A percentile compares a stretch with the other conserved stretches of the same genome.
Evolutionary conservation across 2,329 filamentous ascomycete species (phyloP).

Genomic region (Fusarium sp.): DNA sequence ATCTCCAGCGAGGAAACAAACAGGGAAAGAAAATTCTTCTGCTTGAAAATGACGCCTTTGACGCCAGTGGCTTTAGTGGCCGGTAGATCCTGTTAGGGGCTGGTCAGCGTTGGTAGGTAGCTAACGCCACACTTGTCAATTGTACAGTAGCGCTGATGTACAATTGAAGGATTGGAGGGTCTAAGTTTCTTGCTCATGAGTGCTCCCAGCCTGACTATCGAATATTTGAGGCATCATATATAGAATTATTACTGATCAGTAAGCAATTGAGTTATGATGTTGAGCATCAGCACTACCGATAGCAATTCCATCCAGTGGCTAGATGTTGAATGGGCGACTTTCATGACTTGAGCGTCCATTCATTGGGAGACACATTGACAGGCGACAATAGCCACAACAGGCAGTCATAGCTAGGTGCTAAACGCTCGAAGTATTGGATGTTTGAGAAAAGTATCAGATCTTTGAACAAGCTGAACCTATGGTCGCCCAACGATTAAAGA

Average conservation of each 20-base stretch:
- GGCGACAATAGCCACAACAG: background rate
- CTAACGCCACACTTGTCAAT: constrained; percentile 31
- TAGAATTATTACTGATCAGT: too few species aligned
- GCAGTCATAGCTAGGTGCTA: background rate
- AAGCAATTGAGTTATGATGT: too few species aligned
- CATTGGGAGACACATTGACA: constrained; percentile 4
- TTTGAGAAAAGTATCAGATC: too few species aligned
- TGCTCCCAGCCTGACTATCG: background rate
- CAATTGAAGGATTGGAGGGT: background rate
- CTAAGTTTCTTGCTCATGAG: background rate
- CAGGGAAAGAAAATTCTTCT: background rate
- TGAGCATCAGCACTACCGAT: too few species aligned
- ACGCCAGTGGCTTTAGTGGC: constrained; percentile 7
- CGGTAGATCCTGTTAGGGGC: constrained; percentile 13
- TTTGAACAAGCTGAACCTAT: too few species aligned
- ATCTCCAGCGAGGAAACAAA: background rate
- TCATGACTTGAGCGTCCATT: constrained; percentile 13
- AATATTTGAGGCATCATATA: too few species aligned
- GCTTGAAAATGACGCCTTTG: background rate
- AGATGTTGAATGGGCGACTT: constrained; percentile 9
- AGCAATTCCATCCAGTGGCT: constrained; percentile 17
- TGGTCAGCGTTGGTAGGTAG: background rate
- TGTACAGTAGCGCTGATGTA: constrained; percentile 2
- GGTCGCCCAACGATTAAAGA: too few species aligned
- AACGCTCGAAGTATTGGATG: background rate